Conservation (phyloP, 1,139 yeast species). For the Geotrichum histeridarum region DNA sequence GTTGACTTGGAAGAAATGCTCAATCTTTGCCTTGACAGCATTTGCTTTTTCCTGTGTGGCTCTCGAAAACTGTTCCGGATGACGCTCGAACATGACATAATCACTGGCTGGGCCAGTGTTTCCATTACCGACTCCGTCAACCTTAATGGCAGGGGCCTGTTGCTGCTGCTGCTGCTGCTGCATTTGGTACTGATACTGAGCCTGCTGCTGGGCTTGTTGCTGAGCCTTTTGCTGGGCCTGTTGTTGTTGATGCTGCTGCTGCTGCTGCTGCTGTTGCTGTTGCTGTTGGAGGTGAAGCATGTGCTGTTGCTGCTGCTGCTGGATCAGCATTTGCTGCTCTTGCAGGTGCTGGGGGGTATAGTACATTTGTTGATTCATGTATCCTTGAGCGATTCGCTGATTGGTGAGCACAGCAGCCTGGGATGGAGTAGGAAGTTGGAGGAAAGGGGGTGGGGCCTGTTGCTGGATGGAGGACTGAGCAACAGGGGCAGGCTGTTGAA, state of each 20-base stretch:
- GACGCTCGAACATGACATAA: conserved; percentile 76
- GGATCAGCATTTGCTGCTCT: conserved; percentile 23
- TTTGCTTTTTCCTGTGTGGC: conserved; percentile 60
- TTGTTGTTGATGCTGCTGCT: conserved; percentile 22
- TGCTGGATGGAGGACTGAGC: conserved; percentile 9
- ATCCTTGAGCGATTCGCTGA: conserved; percentile 24
- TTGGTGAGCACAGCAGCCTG: conserved; percentile 27
- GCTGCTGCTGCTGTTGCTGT: conserved; percentile 23
- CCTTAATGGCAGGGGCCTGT: conserved; percentile 17
- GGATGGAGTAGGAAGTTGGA: conserved; percentile 30
- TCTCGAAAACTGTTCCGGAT: conserved; percentile 64
- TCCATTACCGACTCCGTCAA: conserved; percentile 16
- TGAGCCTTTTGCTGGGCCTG: conserved; percentile 18
- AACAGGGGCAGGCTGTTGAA: conserved; percentile 9
- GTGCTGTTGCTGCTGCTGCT: conserved; percentile 20
- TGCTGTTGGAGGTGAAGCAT: conserved; percentile 19
- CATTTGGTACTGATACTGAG: conserved; percentile 13
- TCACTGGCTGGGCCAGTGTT: conserved; percentile 23
- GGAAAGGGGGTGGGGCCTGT: conserved; percentile 23
- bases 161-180: conserved; percentile 18
- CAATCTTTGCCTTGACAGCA: conserved; percentile 57
- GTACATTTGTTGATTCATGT: conserved; percentile 20
- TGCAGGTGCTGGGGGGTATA: conserved; percentile 22
- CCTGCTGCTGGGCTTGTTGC: conserved; percentile 23
- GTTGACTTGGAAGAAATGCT: conserved; percentile 61